Conservation (phyloP, 768 basidiomycete species). For the Lactarius pseudohatsudake region DNA sequence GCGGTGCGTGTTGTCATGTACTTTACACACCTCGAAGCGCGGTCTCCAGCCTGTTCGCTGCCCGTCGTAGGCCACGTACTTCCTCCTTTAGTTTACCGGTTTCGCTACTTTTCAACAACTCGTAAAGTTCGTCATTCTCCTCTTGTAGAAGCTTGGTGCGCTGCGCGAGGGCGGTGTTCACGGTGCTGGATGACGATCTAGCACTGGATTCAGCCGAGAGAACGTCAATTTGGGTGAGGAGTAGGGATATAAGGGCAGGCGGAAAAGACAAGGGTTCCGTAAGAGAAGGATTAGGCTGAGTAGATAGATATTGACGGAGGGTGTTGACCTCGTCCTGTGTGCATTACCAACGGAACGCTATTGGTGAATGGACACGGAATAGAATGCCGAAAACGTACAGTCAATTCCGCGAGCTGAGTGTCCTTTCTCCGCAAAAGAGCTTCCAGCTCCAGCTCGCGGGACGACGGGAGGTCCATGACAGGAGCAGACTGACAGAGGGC, state of each 20-base stretch:
- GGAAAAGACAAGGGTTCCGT: slow-evolving; percentile 70
- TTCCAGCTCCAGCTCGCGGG: slow-evolving; percentile 81
- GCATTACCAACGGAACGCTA: slow-evolving; percentile 28
- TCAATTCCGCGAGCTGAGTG: slow-evolving; percentile 66
- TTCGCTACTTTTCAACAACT: slow-evolving; percentile 69
- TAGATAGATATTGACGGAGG: slow-evolving; percentile 62
- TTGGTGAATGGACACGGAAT: slow-evolving; percentile 1
- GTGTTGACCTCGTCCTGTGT: slow-evolving; percentile 75
- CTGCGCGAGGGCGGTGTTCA: slow-evolving; percentile 73
- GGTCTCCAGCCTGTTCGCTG: slow-evolving; percentile 66
- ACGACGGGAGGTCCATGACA: slow-evolving; percentile 67
- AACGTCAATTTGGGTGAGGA: slow-evolving; percentile 64
- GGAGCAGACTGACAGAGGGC: slow-evolving; percentile 23
- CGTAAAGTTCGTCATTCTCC: slow-evolving; percentile 86
- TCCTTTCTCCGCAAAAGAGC: slow-evolving; percentile 74
- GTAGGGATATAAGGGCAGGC: slow-evolving; percentile 62
- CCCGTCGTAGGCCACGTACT: slow-evolving; percentile 63
- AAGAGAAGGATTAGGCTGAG: slow-evolving; percentile 57
- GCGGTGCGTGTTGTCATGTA: slow-evolving; percentile 16
- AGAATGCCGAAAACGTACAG: slow-evolving; percentile 47
- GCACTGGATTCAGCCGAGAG: slow-evolving; percentile 36
- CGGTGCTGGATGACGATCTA: slow-evolving; percentile 47
- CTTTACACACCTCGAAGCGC: slow-evolving; percentile 67
- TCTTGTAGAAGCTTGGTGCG: slow-evolving; percentile 72
- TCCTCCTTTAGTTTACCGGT: slow-evolving; percentile 83